phyloP scores from a whole-genome alignment of 2,329 filamentous ascomycete genomes.

The Polychaeton citri region DNA sequence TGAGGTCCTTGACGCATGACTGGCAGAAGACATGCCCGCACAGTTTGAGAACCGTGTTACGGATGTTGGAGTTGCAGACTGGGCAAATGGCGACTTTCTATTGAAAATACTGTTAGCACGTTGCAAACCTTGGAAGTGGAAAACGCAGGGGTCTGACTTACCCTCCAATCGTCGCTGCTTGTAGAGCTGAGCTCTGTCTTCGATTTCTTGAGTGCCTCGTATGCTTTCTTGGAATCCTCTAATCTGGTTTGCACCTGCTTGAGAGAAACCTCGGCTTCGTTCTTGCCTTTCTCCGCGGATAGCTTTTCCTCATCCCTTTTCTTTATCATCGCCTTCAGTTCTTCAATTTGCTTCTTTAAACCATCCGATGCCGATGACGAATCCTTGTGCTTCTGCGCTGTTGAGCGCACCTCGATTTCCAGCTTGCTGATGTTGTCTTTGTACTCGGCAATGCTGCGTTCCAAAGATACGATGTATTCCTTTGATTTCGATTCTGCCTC shows the following conservation, averaged over 20 bases:
- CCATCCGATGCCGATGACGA: slow-evolving; percentile 56
- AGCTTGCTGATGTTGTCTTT: slow-evolving; percentile 64
- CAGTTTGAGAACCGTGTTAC: slow-evolving; percentile 83
- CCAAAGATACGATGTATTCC: slow-evolving; percentile 64
- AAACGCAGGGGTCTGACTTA: slow-evolving; percentile 41
- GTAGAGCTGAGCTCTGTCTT: slow-evolving; percentile 52
- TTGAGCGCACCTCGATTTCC: slow-evolving; percentile 57
- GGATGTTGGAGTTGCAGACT: slow-evolving; percentile 85
- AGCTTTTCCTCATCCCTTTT: slow-evolving; percentile 59
- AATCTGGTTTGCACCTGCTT: slow-evolving; percentile 68
- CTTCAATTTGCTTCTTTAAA: slow-evolving; percentile 60
- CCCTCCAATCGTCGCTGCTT: slow-evolving; percentile 73
- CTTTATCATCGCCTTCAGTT: slow-evolving; percentile 61
- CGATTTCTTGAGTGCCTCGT: slow-evolving; percentile 77
- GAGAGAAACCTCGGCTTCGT: slow-evolving; percentile 54
- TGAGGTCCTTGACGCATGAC: slow-evolving; percentile 76
- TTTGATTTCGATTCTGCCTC: slow-evolving; percentile 71
- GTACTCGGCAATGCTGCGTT: slow-evolving; percentile 78
- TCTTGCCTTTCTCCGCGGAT: slow-evolving; percentile 48
- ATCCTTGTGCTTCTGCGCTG: slow-evolving; percentile 61
- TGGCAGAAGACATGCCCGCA: slow-evolving; percentile 94
- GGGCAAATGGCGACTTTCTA: slow-evolving; percentile 73
- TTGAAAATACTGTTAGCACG: slow-evolving; percentile 1
- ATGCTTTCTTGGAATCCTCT: slow-evolving; percentile 65
- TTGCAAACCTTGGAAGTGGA: too few relatives aligned